Percentiles rank a stretch among this genome's conserved stretches.
phyloP scores from a whole-genome alignment of 345 rosid species.

The Eucalyptus polybractea region DNA sequence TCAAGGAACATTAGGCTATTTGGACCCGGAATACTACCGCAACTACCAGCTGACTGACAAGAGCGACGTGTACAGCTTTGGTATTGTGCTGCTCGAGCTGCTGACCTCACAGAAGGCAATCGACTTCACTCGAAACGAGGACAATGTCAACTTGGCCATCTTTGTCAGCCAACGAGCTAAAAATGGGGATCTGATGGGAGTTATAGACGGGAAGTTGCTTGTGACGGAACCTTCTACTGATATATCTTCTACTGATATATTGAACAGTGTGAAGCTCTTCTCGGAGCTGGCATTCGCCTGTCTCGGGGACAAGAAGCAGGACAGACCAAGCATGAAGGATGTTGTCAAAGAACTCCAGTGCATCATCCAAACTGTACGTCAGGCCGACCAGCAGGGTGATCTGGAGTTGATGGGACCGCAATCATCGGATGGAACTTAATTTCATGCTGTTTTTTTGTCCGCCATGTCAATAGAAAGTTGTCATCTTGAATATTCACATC shows the following conservation, averaged over 20 bases:
- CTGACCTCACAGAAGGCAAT: slow-evolving; percentile 41
- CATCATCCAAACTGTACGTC: slow-evolving; percentile 4
- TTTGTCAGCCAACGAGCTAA: slow-evolving; percentile 23
- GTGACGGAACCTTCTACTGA: slow-evolving; percentile 4
- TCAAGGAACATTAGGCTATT: slow-evolving; percentile 53
- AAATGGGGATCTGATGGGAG: slow-evolving; percentile 19
- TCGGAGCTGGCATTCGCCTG: slow-evolving; percentile 35
- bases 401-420: background rate
- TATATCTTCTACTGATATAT: background rate
- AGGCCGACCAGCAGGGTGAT: background rate
- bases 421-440: background rate
- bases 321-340: slow-evolving; percentile 43
- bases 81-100: slow-evolving; percentile 46
- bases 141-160: slow-evolving; percentile 33
- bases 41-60: slow-evolving; percentile 47
- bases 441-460: background rate
- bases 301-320: slow-evolving; percentile 27
- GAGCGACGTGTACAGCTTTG: slow-evolving; percentile 54
- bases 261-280: slow-evolving; percentile 13
- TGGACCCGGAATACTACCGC: slow-evolving; percentile 52
- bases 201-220: slow-evolving; percentile 21
- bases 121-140: slow-evolving; percentile 36
- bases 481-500: background rate
- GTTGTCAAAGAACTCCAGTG: slow-evolving; percentile 31
- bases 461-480: background rate